Evolutionary conservation across 2,329 filamentous ascomycete genomes (phyloP).

Genomic region (Penicillium sp.): DNA sequence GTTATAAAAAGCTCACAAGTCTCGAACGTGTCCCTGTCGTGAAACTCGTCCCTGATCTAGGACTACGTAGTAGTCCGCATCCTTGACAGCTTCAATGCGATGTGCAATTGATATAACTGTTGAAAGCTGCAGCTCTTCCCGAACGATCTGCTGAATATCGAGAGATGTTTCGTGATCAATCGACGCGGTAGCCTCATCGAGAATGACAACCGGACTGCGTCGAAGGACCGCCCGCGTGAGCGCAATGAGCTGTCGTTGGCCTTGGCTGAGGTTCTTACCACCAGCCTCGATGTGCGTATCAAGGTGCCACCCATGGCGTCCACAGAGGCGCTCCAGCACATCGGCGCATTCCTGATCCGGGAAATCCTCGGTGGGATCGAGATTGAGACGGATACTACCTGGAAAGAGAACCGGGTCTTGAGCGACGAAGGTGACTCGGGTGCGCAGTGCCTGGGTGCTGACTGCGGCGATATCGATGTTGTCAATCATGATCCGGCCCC

Average conservation of each 20-base stretch:
- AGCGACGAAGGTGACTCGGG: slow-evolving; percentile 61
- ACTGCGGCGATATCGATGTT: slow-evolving; percentile 57
- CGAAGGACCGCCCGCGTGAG: slow-evolving; percentile 60
- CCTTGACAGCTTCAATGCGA: slow-evolving; percentile 58
- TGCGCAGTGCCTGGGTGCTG: slow-evolving; percentile 56
- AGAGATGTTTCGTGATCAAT: slow-evolving; percentile 60
- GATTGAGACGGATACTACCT: slow-evolving; percentile 57
- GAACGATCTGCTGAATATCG: slow-evolving; percentile 37
- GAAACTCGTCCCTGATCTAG: slow-evolving; percentile 49
- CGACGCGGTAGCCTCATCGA: slow-evolving; percentile 63
- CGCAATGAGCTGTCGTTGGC: slow-evolving; percentile 62
- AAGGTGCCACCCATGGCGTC: slow-evolving; percentile 53
- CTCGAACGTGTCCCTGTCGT: slow-evolving; percentile 27
- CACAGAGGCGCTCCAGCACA: slow-evolving; percentile 54
- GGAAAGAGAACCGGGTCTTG: slow-evolving; percentile 65
- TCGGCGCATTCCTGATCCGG: slow-evolving; percentile 51
- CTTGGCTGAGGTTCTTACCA: slow-evolving; percentile 60
- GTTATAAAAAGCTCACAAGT: slow-evolving; percentile 13
- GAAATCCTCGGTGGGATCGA: slow-evolving; percentile 58
- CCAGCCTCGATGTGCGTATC: slow-evolving; percentile 56
- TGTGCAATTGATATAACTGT: slow-evolving; percentile 65
- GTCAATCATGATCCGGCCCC: slow-evolving; percentile 57
- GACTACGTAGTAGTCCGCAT: slow-evolving; percentile 54
- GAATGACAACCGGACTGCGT: slow-evolving; percentile 57
- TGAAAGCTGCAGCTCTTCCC: slow-evolving; percentile 35